Base-by-base conservation (phyloP, 2,329 filamentous ascomycete genomes). In the Aspergillus luchuensis region DNA sequence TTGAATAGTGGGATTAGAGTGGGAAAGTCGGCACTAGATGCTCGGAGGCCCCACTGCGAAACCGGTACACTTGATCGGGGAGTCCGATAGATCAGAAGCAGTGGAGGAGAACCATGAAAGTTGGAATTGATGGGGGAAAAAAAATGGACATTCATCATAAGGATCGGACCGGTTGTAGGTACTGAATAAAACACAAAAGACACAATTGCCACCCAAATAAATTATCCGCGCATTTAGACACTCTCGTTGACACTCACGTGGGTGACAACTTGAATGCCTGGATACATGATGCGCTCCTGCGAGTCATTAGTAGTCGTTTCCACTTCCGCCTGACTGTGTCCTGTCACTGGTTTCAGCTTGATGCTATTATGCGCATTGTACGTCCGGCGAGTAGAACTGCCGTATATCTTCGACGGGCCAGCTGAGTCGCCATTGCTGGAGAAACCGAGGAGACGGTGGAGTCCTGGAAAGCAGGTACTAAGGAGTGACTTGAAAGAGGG, bases 401-500 rank as follows among this genome's bases (percentile, higher is more conserved):
- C 60, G 45, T 63, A 65, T n/a, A 63, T 51, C 33, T 62, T 63
- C 2, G 62, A 65, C 15, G 62, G 64, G 33, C 57, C 51, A 7
- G 7, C 4, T 1, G 52, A 52, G 36, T 56, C 52, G 25, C 36
- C 45, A 6, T 30, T 17, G 52, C 19, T 58, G 54, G 58, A 59
- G 41, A 67, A 51, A 41, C 62, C 64, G 10, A 65, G 57, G 2
- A 64, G 56, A 11, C 57, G 60, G 15, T 57, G 60, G 13, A 64
- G 19, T 3, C 13, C 23, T 2, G 64, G 66, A 49, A 62, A 67
- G 25, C 58, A 60, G 25, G 62, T 50, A 5, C 58, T 58, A 2
- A 69, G 57, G 10, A 69, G 48, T 0, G 66, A 53, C 45, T 69
- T 69, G 56, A 68, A 65, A 0, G 63, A 64, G 5, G 67, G 67